phyloP scores from a whole-genome alignment of 768 basidiomycete species.

The Stropharia rugosoannulata region DNA sequence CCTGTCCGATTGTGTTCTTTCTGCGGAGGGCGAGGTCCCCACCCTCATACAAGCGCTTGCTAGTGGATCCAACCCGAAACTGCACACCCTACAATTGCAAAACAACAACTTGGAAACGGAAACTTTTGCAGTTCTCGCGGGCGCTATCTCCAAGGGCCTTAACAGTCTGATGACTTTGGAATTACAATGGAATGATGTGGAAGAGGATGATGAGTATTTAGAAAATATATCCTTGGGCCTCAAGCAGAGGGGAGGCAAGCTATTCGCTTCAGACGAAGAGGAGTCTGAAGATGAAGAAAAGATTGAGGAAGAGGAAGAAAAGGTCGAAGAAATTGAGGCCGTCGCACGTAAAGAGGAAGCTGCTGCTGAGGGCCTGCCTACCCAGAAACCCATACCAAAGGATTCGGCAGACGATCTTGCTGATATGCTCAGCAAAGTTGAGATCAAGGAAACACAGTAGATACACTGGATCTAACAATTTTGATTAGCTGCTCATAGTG shows the following conservation, averaged over 20 bases:
- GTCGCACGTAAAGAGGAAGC: slow-evolving; percentile 25
- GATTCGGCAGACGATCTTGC: slow-evolving; percentile 56
- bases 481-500: background rate
- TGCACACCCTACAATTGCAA: slow-evolving; percentile 80
- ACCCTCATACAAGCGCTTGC: slow-evolving; percentile 59
- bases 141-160: slow-evolving; percentile 61
- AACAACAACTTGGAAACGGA: slow-evolving; percentile 85
- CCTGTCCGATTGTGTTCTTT: slow-evolving; percentile 89
- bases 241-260: slow-evolving; percentile 64
- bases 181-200: slow-evolving; percentile 88
- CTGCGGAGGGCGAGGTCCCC: slow-evolving; percentile 78
- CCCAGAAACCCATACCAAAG: slow-evolving; percentile 12
- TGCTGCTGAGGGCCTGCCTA: slow-evolving; percentile 10
- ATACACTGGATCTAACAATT: background rate
- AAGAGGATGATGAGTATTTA: slow-evolving; percentile 70
- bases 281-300: slow-evolving; percentile 67
- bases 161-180: slow-evolving; percentile 67
- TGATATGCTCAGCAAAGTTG: slow-evolving; percentile 65
- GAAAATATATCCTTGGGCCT: slow-evolving; percentile 52
- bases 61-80: slow-evolving; percentile 68
- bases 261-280: slow-evolving; percentile 76
- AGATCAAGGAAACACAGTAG: slow-evolving; percentile 25
- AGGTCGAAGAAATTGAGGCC: slow-evolving; percentile 30
- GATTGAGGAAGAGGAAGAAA: slow-evolving; percentile 43
- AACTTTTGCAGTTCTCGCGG: slow-evolving; percentile 66